Evolutionary conservation across 495 filamentous ascomycete species (phyloP).

Genomic region (Talaromyces borbonicus): DNA sequence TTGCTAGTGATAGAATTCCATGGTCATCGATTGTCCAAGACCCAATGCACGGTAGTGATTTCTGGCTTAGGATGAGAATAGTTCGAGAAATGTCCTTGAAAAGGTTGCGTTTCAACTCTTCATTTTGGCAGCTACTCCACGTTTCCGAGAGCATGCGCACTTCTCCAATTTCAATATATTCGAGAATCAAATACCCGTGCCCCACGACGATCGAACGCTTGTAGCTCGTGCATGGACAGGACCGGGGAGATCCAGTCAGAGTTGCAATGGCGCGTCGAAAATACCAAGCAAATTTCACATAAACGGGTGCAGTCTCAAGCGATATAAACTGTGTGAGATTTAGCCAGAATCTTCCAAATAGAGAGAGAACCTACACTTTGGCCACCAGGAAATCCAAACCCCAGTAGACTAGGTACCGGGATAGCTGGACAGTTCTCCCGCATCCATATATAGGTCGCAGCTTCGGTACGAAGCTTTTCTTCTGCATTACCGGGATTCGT

Average conservation of each 20-base stretch:
- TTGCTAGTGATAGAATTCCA: conserved; percentile 17
- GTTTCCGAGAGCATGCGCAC: conserved; percentile 15
- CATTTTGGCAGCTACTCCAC: conserved; percentile 14
- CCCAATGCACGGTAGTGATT: conserved; percentile 19
- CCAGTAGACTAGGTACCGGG: conserved; percentile 14
- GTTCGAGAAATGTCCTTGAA: conserved; percentile 22
- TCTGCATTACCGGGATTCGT: conserved; percentile 18
- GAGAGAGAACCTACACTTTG: conserved; percentile 10
- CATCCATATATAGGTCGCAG: conserved; percentile 21
- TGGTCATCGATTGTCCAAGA: conserved; percentile 17
- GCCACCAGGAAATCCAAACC: conserved; percentile 15
- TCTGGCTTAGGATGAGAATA: conserved; percentile 14
- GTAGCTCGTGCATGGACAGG: conserved; percentile 15
- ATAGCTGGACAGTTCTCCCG: conserved; percentile 13
- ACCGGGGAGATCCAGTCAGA: conserved; percentile 13
- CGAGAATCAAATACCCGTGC: conserved; percentile 21
- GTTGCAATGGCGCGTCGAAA: conserved; percentile 11
- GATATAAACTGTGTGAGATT: conserved; percentile 12
- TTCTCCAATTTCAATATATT: conserved; percentile 15
- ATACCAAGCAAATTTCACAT: conserved; percentile 11
- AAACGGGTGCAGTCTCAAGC: conserved; percentile 15
- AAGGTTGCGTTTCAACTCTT: conserved; percentile 15
- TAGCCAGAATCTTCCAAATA: not conserved
- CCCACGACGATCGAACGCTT: conserved; percentile 7
- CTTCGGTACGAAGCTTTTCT: conserved; percentile 21